Conservation (phyloP, 805 yeast species). For the Starmerella stigmatis region DNA sequence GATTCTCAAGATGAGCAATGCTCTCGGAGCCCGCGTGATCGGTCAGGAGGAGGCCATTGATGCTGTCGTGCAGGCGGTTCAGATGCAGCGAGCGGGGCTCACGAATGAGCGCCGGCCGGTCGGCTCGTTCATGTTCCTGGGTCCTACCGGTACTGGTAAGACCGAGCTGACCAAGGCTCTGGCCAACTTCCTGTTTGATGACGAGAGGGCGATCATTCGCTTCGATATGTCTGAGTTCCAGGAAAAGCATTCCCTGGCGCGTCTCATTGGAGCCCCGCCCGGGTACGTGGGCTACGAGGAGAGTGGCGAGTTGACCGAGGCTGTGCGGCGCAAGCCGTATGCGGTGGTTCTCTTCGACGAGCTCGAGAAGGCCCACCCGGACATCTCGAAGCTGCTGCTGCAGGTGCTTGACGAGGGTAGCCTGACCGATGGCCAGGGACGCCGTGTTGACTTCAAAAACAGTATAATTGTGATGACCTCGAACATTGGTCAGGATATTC, state of each 20-base stretch:
- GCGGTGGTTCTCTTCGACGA: slow-evolving; percentile 89
- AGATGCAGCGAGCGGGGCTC: slow-evolving; percentile 91
- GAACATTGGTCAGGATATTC: slow-evolving; percentile 86
- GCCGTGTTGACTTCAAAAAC: slow-evolving; percentile 85
- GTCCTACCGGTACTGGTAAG: slow-evolving; percentile 98
- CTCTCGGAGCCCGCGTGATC: slow-evolving; percentile 65
- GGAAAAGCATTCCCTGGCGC: slow-evolving; percentile 81
- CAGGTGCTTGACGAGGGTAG: slow-evolving; percentile 95
- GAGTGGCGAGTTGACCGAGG: slow-evolving; percentile 89
- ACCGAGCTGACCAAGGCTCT: slow-evolving; percentile 89
- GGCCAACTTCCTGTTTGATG: slow-evolving; percentile 86
- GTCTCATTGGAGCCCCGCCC: slow-evolving; percentile 95
- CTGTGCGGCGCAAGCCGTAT: slow-evolving; percentile 89
- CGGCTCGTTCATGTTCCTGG: slow-evolving; percentile 91
- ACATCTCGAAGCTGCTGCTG: slow-evolving; percentile 76
- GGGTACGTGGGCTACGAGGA: slow-evolving; percentile 95
- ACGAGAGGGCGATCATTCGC: slow-evolving; percentile 73
- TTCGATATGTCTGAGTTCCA: slow-evolving; percentile 98
- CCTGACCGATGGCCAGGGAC: slow-evolving; percentile 90
- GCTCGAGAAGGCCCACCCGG: slow-evolving; percentile 94
- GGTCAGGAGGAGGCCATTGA: slow-evolving; percentile 94
- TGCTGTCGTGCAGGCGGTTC: slow-evolving; percentile 85
- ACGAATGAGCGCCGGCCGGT: slow-evolving; percentile 92
- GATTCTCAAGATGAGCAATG: slow-evolving; percentile 73
- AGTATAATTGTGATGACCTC: slow-evolving; percentile 95